phyloP scores from a whole-genome alignment of 805 yeast species.

The Monosporozyma servazzii region DNA sequence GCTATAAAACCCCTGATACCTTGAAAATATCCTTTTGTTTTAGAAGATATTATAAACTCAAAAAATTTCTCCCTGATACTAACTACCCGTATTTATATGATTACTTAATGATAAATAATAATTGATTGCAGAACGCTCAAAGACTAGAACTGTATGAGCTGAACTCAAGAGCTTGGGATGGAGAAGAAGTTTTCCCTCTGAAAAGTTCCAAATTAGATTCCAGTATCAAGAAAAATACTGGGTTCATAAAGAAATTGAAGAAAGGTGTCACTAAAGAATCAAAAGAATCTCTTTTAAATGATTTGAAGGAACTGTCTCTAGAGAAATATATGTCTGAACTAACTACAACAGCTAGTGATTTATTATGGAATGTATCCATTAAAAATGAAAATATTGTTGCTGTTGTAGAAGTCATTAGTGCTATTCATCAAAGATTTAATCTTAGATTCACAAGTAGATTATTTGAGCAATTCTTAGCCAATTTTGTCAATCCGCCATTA shows the following conservation, averaged over 20 bases:
- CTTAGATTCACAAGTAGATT: conserved; percentile 42
- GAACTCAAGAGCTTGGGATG: conserved; percentile 48
- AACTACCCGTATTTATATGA: neutral
- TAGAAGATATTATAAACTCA: neutral
- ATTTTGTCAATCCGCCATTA: conserved; percentile 30
- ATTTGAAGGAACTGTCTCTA: conserved; percentile 51
- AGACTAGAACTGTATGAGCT: conserved; percentile 28
- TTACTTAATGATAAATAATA: neutral
- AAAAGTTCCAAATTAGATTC: conserved; percentile 45
- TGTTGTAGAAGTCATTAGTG: conserved; percentile 57
- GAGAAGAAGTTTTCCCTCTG: conserved; percentile 31
- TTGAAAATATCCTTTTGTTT: neutral
- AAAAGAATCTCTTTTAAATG: conserved; percentile 42
- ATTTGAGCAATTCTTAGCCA: conserved; percentile 34
- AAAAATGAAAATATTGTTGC: conserved; percentile 52
- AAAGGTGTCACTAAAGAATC: conserved; percentile 48
- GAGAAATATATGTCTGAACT: conserved; percentile 72
- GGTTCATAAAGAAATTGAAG: conserved; percentile 64
- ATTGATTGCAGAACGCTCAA: conserved; percentile 6
- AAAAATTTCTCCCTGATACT: neutral
- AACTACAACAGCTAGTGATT: conserved; percentile 52
- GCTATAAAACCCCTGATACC: neutral
- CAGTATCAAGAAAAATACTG: conserved; percentile 72
- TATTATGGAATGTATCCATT: conserved; percentile 39
- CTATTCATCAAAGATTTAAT: conserved; percentile 68